phyloP scores from a whole-genome alignment of 306 rosid species.

The Ormosia semicastrata region DNA sequence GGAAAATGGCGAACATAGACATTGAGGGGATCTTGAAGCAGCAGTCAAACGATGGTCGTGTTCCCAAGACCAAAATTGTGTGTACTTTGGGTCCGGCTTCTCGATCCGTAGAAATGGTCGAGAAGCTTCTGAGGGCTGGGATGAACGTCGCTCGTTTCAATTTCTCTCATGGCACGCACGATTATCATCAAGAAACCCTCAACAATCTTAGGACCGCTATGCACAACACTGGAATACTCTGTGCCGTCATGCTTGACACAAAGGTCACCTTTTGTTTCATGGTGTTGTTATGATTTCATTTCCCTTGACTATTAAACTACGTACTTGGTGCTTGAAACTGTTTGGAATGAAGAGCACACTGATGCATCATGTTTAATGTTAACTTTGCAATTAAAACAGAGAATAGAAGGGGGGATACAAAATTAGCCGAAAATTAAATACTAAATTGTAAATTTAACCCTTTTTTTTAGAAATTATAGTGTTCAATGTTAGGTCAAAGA shows the following conservation, averaged over 20 bases:
- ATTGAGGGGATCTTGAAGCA: conserved; percentile 81
- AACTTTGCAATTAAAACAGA: no score
- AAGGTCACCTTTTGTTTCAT: conserved; percentile 44
- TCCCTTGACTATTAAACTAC: no score
- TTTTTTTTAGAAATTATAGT: no score
- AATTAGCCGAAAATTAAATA: no score
- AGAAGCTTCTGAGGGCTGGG: conserved; percentile 88
- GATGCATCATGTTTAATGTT: no score
- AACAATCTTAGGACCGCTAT: conserved; percentile 80
- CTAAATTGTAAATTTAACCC: no score
- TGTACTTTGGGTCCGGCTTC: conserved; percentile 94
- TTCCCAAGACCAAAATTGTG: conserved; percentile 90
- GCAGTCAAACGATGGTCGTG: conserved; percentile 64
- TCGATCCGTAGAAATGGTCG: conserved; percentile 68
- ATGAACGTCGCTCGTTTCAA: conserved; percentile 97
- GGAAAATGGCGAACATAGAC: conserved; percentile 68
- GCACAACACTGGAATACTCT: conserved; percentile 76
- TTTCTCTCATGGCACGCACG: conserved; percentile 91
- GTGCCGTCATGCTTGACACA: conserved; percentile 94
- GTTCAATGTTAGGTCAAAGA: no score
- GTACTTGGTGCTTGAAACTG: no score
- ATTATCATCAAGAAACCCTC: conserved; percentile 88
- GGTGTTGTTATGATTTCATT: no score
- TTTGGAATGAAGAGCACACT: no score
- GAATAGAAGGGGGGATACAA: no score